Percentiles rank a stretch among this genome's conserved stretches.
Evolutionary conservation across 2,329 filamentous ascomycete species (phyloP).

Genomic region (Scytalidium sp.): DNA sequence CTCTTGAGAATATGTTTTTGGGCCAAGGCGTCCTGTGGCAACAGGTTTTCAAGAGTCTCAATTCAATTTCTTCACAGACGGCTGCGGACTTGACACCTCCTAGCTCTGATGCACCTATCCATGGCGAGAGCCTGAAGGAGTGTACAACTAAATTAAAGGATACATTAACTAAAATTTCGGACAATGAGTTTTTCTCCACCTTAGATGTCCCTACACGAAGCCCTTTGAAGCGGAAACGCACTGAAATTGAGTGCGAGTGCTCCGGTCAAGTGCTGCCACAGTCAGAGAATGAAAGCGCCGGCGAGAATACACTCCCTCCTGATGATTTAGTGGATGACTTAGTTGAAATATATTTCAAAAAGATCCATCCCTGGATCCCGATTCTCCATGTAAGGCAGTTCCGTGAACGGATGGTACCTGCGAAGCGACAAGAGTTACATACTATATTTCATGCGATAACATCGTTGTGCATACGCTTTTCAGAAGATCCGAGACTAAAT

Average conservation of each 20-base stretch:
- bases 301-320: conserved; percentile 9
- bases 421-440: conserved; percentile 12
- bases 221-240: conserved; percentile 9
- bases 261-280: background rate
- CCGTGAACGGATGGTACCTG: conserved; percentile 20
- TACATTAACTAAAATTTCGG: conserved; percentile 15
- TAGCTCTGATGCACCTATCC: background rate
- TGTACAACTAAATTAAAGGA: conserved; percentile 18
- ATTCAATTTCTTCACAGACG: conserved; percentile 2
- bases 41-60: conserved; percentile 17
- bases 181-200: conserved; percentile 14
- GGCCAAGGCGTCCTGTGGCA: conserved; percentile 17
- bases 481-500: conserved; percentile 12
- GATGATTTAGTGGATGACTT: conserved; percentile 22
- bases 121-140: conserved; percentile 6
- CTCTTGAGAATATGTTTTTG: conserved; percentile 17
- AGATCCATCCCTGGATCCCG: conserved; percentile 32
- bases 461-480: conserved; percentile 19
- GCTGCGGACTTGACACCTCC: background rate
- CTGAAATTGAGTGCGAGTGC: background rate
- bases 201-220: conserved; percentile 13
- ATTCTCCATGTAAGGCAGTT: conserved; percentile 29
- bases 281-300: background rate
- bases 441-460: conserved; percentile 26
- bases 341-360: conserved; percentile 28